A percentile compares a stretch with the other conserved stretches of the same genome.
These are phyloP conservation scores for Fusarium cicatricum DNA, from an alignment of 2,329 filamentous ascomycete species.

Conservation along the genomic window DNA sequence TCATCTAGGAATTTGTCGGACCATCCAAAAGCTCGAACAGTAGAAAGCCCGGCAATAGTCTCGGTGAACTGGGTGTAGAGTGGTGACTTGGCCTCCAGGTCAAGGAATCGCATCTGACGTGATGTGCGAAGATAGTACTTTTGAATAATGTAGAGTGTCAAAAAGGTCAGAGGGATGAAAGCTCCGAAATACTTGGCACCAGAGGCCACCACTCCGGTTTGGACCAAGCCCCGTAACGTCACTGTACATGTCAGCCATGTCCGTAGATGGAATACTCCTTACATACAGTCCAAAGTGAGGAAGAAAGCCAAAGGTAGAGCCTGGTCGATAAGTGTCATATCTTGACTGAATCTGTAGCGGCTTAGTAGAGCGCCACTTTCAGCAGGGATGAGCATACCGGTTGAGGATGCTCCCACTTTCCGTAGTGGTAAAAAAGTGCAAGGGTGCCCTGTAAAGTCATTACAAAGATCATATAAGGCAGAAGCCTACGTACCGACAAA, in stretches of 20 bases:
- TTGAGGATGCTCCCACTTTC: slow-evolving; percentile 54
- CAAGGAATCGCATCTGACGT: slow-evolving; percentile 59
- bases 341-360: slow-evolving; percentile 51
- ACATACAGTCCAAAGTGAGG: slow-evolving; percentile 44
- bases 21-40: slow-evolving; percentile 61
- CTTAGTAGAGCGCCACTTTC: slow-evolving; percentile 33
- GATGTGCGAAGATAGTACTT: slow-evolving; percentile 62
- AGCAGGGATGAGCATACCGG: slow-evolving; percentile 36
- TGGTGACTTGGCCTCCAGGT: slow-evolving; percentile 59
- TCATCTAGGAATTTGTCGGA: slow-evolving; percentile 47
- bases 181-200: slow-evolving; percentile 45
- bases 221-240: slow-evolving; percentile 36
- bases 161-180: slow-evolving; percentile 52
- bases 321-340: slow-evolving; percentile 54
- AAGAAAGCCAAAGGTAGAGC: slow-evolving; percentile 47
- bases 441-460: slow-evolving; percentile 45
- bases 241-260: slow-evolving; percentile 35
- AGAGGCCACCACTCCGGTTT: slow-evolving; percentile 37
- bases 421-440: slow-evolving; percentile 52
- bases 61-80: slow-evolving; percentile 62
- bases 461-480: background rate
- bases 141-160: slow-evolving; percentile 54
- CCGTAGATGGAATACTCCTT: background rate
- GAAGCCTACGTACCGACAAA: slow-evolving; percentile 11
- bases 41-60: slow-evolving; percentile 55